Evolutionary conservation across 2,329 filamentous ascomycete species (phyloP).

Genomic region (Cryphonectria radicalis): DNA sequence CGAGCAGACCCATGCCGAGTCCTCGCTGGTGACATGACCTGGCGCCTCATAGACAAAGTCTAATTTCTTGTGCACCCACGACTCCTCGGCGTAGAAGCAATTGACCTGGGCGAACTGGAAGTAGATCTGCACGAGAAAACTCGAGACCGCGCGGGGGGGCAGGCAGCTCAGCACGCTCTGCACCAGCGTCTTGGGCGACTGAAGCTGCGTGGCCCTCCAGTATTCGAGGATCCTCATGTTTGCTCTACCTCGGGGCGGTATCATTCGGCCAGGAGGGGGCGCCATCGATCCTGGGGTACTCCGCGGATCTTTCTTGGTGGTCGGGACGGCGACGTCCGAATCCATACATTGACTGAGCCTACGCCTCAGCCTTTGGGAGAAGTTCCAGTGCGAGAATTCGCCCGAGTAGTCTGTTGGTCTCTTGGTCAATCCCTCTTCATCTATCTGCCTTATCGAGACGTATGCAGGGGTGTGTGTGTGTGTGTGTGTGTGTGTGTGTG

Average conservation of each 20-base stretch:
- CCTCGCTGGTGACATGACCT: constrained; percentile 42
- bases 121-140: constrained; percentile 51
- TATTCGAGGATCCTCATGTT: constrained; percentile 40
- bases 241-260: constrained; percentile 23
- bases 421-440: constrained; percentile 7
- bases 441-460: background rate
- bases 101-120: constrained; percentile 54
- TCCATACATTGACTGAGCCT: constrained; percentile 27
- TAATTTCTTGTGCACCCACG: constrained; percentile 48
- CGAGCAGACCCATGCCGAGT: constrained; percentile 49
- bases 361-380: constrained; percentile 50
- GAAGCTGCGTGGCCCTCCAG: constrained; percentile 51
- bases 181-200: constrained; percentile 44
- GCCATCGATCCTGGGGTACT: constrained; percentile 32
- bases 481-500: too few relatives aligned
- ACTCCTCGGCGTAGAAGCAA: constrained; percentile 52
- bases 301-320: constrained; percentile 27
- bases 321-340: constrained; percentile 14
- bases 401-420: constrained; percentile 50
- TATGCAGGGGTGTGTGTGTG: background rate
- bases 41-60: constrained; percentile 47
- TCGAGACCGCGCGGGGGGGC: constrained; percentile 51
- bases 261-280: background rate
- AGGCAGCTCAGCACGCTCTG: constrained; percentile 45
- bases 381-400: constrained; percentile 58